Conservation (phyloP, 495 filamentous ascomycete genomes). For the Penicillium lividum region DNA sequence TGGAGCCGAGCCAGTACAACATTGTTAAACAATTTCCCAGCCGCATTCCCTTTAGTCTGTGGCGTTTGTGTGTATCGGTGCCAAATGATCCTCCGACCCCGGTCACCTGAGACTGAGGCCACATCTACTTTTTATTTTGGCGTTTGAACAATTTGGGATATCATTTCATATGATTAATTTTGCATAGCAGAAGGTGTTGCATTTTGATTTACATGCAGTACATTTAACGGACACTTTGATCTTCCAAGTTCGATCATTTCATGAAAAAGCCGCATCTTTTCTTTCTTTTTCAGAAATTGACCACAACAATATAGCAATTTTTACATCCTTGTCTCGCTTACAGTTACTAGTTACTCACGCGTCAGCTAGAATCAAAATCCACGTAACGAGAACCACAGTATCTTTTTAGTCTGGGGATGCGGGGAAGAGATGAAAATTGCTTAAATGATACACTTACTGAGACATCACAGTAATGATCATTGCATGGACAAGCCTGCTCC, state of each 20-base stretch:
- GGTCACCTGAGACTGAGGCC: background rate
- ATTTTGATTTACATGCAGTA: slow-evolving; percentile 1
- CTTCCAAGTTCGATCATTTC: background rate
- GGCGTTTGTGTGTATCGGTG: slow-evolving; percentile 9
- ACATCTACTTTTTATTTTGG: slow-evolving; percentile 2
- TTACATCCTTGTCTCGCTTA: background rate
- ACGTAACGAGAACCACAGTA: background rate
- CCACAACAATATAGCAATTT: no score
- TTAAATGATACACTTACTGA: background rate
- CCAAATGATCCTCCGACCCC: slow-evolving; percentile 11
- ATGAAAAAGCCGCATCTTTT: background rate
- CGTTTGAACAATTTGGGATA: slow-evolving; percentile 15
- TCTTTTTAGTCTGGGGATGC: background rate
- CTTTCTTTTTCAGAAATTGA: no score
- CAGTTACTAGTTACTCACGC: background rate
- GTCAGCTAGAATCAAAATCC: background rate
- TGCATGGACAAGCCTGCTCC: background rate
- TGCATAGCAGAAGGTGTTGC: slow-evolving; percentile 30
- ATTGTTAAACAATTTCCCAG: background rate
- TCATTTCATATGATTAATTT: slow-evolving; percentile 13
- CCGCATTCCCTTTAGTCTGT: background rate
- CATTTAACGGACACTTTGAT: background rate
- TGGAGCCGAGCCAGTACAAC: background rate
- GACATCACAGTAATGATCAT: slow-evolving; percentile 10
- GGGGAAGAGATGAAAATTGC: background rate